Base-by-base conservation (phyloP, 768 basidiomycete species). In the Baorangia bicolor region DNA sequence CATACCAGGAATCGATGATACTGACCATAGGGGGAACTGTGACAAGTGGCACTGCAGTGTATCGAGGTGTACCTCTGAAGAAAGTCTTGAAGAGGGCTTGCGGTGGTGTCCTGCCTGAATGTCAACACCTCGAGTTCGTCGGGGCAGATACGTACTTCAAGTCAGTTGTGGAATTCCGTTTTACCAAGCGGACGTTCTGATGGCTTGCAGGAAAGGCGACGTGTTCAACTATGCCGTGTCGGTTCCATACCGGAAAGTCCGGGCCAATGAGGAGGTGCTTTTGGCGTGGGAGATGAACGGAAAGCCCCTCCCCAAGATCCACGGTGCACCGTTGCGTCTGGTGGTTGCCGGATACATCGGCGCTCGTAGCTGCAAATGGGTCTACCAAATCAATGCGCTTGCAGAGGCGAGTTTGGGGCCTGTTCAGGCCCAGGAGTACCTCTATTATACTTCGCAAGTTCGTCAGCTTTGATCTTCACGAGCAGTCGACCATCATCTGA, bases 81-180 rank as follows among this genome's bases (percentile, higher is more conserved):
- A 81, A 80, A 53, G 76, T 82, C 3, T 72, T 82, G 42, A 82
- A 82, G 63, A 62, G 71, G 33, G 81, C 81, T 1, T 82, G 79
- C 57, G 80, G 80, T 3, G 82, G 81, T 18, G 67, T 81, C 38
- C 64, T 70, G 20, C 76, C 78, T 13, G 77, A 80, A 37, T 78
- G 76, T 48, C 58, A 77, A 60, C 81, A 82, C 61, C 69, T 82
- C 59, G 81, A 83, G 63, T 79, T 82, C 64, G 76, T 82, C 55
- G 81, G 81, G 23, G 81, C 80, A 7, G 81, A 83, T 56, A 82
- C 81, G 1, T 82, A 82, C 64, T 81, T 81, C 73, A 80, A 80
- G 81, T 78, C 37, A 37, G 53, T 21, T 16, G 4, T 20, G 12
- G 18, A n/a, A 16, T 34, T n/a, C 12, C 14, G 10, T 8, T 18